phyloP scores from a whole-genome alignment of 805 yeast species.

The Cyberlindnera saturnus region DNA sequence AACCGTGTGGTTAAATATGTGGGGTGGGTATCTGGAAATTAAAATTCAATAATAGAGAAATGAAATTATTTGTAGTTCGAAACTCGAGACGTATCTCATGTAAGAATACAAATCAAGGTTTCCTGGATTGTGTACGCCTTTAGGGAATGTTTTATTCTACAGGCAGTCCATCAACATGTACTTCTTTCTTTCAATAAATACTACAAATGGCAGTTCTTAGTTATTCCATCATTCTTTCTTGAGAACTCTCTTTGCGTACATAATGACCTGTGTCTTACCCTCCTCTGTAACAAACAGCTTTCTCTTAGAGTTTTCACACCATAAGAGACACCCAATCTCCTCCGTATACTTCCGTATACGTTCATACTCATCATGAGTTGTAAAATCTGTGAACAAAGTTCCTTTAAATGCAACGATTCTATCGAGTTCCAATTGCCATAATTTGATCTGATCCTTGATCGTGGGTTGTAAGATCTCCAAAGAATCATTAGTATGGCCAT shows the following conservation, averaged over 20 bases:
- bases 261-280: slow-evolving; percentile 87
- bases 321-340: slow-evolving; percentile 86
- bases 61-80: too few species aligned
- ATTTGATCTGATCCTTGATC: slow-evolving; percentile 89
- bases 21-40: too few species aligned
- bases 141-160: too few species aligned
- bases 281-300: slow-evolving; percentile 83
- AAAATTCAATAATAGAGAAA: too few species aligned
- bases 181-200: too few species aligned
- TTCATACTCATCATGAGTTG: slow-evolving; percentile 70
- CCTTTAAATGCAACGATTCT: slow-evolving; percentile 86
- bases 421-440: slow-evolving; percentile 96
- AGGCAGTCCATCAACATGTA: too few species aligned
- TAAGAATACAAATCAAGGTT: too few species aligned
- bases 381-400: slow-evolving; percentile 79
- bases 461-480: slow-evolving; percentile 82
- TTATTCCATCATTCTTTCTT: slow-evolving; percentile 7
- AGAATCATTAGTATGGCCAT: slow-evolving; percentile 40
- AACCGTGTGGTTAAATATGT: too few species aligned
- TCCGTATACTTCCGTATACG: slow-evolving; percentile 69
- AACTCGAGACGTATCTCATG: too few species aligned
- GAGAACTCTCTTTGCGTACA: slow-evolving; percentile 67
- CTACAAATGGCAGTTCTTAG: too few species aligned
- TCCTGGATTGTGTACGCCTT: too few species aligned
- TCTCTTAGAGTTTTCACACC: slow-evolving; percentile 68